Evolutionary conservation across 2,329 filamentous ascomycete species (phyloP).

Genomic region (Xylaria arbuscula): DNA sequence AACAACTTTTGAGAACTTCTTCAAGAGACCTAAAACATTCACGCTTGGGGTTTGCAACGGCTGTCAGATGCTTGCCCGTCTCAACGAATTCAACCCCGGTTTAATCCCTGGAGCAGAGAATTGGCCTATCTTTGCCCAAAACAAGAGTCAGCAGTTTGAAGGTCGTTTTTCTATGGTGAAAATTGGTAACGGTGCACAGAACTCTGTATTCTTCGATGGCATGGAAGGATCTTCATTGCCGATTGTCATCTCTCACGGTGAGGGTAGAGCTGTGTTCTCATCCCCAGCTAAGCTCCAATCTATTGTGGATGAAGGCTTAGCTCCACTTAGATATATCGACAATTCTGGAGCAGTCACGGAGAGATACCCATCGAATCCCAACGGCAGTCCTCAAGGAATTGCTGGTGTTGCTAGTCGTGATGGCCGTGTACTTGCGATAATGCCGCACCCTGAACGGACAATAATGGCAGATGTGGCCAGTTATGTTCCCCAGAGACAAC

Average conservation of each 20-base stretch:
- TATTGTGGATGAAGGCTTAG: constrained; percentile 74
- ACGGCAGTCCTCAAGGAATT: constrained; percentile 84
- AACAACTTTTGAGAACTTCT: constrained; percentile 84
- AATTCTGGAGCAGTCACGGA: constrained; percentile 81
- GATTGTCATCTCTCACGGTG: constrained; percentile 89
- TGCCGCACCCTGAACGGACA: constrained; percentile 95
- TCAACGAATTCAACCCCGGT: constrained; percentile 89
- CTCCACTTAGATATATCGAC: constrained; percentile 86
- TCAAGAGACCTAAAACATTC: constrained; percentile 89
- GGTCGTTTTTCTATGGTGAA: constrained; percentile 87
- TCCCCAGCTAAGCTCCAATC: constrained; percentile 62
- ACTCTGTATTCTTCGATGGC: constrained; percentile 88
- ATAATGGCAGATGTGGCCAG: constrained; percentile 82
- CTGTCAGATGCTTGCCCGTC: constrained; percentile 90
- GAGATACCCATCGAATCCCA: constrained; percentile 88
- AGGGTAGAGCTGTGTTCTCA: constrained; percentile 81
- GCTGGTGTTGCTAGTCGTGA: constrained; percentile 74
- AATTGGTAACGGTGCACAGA: constrained; percentile 71
- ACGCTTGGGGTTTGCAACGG: constrained; percentile 96
- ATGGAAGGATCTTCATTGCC: constrained; percentile 86
- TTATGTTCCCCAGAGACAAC: constrained; percentile 70
- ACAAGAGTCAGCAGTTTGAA: constrained; percentile 89
- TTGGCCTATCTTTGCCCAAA: constrained; percentile 70
- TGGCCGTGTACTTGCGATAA: constrained; percentile 85
- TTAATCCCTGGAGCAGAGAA: constrained; percentile 82